These are phyloP conservation scores for Globisporangium lucens DNA, from an alignment of 352 stramenopile genomes.

Conservation along the genomic window DNA sequence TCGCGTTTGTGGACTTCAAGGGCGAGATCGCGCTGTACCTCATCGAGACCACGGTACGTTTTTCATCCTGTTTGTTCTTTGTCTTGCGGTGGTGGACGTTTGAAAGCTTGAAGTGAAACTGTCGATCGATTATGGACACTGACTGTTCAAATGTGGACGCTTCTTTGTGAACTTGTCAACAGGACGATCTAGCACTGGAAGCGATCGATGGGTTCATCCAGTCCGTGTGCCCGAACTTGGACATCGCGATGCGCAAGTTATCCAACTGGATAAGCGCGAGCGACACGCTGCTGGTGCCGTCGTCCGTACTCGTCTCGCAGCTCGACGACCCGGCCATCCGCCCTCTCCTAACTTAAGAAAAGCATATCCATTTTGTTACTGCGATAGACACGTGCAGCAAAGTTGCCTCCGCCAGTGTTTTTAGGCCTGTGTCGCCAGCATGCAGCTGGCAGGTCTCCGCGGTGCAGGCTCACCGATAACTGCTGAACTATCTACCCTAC, in stretches of 20 bases:
- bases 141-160: not conserved
- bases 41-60: constrained; percentile 82
- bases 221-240: constrained; percentile 85
- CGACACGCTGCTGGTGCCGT: constrained; percentile 13
- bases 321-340: constrained; percentile 11
- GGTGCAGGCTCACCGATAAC: too few species aligned
- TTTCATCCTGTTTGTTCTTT: not conserved
- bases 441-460: too few species aligned
- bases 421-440: too few species aligned
- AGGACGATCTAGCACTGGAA: constrained; percentile 67
- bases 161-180: constrained; percentile 12
- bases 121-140: not conserved
- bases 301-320: constrained; percentile 19
- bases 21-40: constrained; percentile 84
- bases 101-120: not conserved
- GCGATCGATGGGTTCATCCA: constrained; percentile 84
- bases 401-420: not conserved
- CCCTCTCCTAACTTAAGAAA: constrained; percentile 13
- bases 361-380: not conserved
- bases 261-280: constrained; percentile 55
- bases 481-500: too few species aligned
- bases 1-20: constrained; percentile 89
- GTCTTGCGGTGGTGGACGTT: not conserved
- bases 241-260: constrained; percentile 78
- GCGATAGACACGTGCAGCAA: not conserved